Evolutionary conservation across 345 rosid genomes (phyloP).

Genomic region (Brassica juncea): DNA sequence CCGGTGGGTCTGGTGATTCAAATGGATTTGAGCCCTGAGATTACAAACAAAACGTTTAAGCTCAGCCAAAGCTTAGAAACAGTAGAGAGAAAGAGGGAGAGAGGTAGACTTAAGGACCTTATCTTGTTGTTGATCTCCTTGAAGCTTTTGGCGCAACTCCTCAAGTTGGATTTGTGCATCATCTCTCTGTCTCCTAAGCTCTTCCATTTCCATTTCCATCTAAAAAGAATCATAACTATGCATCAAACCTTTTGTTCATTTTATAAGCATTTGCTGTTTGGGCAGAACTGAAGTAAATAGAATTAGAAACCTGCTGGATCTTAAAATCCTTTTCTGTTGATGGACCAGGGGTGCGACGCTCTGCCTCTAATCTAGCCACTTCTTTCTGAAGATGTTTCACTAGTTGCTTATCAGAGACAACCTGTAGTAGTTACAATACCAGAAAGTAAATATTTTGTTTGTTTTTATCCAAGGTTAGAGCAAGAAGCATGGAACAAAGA

Average conservation of each 20-base stretch:
- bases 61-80: not conserved
- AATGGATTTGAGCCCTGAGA: constrained; percentile 52
- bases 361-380: constrained; percentile 96
- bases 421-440: constrained; percentile 44
- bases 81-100: not conserved
- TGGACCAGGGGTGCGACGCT: constrained; percentile 91
- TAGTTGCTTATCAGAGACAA: constrained; percentile 93
- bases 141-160: constrained; percentile 73
- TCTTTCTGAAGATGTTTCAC: constrained; percentile 99
- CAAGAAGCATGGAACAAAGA: constrained; percentile 17
- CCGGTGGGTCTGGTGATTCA: constrained; percentile 66
- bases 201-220: constrained; percentile 98
- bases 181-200: constrained; percentile 85
- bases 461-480: constrained; percentile 5
- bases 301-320: constrained; percentile 68
- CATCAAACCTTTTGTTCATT: constrained; percentile 10
- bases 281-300: constrained; percentile 7
- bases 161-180: constrained; percentile 77
- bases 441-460: not conserved
- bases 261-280: not conserved
- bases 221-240: constrained; percentile 33
- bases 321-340: constrained; percentile 77
- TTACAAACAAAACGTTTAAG: constrained; percentile 26
- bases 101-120: constrained; percentile 25
- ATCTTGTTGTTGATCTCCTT: constrained; percentile 58